Conservation (phyloP, 306 rosid genomes). For the Corylus heterophylla region DNA sequence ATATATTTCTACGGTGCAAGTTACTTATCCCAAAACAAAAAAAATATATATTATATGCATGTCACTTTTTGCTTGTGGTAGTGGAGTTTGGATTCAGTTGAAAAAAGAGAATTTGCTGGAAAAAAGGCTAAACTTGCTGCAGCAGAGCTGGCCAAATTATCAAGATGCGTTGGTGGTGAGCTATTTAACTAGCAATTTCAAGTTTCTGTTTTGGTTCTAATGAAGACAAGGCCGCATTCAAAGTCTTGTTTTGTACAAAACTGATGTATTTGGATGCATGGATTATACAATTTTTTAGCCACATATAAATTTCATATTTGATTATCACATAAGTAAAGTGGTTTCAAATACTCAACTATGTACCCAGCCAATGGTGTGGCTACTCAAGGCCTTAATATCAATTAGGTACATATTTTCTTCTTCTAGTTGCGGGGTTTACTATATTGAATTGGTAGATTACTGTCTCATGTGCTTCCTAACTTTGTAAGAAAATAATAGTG, state of each 20-base stretch:
- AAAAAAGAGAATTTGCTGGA: conserved; percentile 43
- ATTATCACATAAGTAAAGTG: not conserved
- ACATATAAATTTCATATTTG: not conserved
- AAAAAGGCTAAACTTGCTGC: conserved; percentile 97
- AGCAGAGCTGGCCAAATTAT: conserved; percentile 86
- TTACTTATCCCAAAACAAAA: not conserved
- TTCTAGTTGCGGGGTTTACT: too few relatives aligned
- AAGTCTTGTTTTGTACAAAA: not conserved
- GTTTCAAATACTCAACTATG: too few relatives aligned
- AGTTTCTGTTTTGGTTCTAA: not conserved
- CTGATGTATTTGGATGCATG: not conserved
- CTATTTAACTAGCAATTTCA: conserved; percentile 17
- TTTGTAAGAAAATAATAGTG: too few relatives aligned
- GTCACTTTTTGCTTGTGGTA: conserved; percentile 40
- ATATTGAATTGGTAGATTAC: too few relatives aligned
- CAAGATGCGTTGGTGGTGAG: conserved; percentile 84
- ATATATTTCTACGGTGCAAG: not conserved
- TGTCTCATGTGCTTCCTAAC: too few relatives aligned
- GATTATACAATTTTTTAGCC: not conserved
- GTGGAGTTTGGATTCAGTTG: conserved; percentile 8
- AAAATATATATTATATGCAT: conserved; percentile 21
- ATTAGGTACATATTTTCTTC: too few relatives aligned
- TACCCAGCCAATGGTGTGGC: too few relatives aligned
- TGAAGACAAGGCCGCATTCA: not conserved
- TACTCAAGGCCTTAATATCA: too few relatives aligned